A percentile compares a stretch with the other conserved stretches of the same genome.
Evolutionary conservation across 177 flowering plant genomes (phyloP).

Genomic region (Telopea speciosissima): DNA sequence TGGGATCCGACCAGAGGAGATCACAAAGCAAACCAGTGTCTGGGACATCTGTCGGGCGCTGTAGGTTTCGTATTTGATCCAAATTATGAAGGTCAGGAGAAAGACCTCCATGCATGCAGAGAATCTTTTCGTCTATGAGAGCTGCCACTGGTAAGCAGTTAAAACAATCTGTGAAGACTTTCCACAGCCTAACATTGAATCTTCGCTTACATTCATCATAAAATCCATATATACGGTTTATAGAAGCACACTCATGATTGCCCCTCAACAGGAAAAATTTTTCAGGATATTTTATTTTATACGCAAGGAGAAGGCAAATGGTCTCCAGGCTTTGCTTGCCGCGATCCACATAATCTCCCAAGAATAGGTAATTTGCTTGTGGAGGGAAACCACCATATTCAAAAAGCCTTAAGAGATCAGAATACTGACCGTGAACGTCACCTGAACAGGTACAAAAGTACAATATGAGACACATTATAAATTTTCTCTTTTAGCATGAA

Average conservation of each 20-base stretch:
- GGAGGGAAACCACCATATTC: slow-evolving; percentile 64
- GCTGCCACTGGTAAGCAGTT: slow-evolving; percentile 60
- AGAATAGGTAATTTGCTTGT: slow-evolving; percentile 47
- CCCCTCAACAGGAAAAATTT: slow-evolving; percentile 62
- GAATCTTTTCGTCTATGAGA: slow-evolving; percentile 54
- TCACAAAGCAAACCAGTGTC: slow-evolving; percentile 62
- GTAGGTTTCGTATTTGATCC: slow-evolving; percentile 48
- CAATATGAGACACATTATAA: neutral
- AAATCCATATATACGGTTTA: slow-evolving; percentile 61
- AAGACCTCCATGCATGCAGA: slow-evolving; percentile 69
- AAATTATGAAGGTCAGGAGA: slow-evolving; percentile 51
- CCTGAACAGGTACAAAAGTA: slow-evolving; percentile 27
- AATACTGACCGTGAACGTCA: slow-evolving; percentile 63
- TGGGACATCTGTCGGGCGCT: slow-evolving; percentile 57
- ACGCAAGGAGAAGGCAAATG: slow-evolving; percentile 59
- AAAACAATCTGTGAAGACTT: slow-evolving; percentile 45
- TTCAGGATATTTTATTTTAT: slow-evolving; percentile 52
- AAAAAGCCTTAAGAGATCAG: slow-evolving; percentile 60
- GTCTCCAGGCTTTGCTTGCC: slow-evolving; percentile 62
- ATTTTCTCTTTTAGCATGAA: neutral
- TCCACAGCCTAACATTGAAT: slow-evolving; percentile 52
- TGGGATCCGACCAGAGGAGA: slow-evolving; percentile 66
- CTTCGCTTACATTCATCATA: slow-evolving; percentile 64
- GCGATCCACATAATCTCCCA: slow-evolving; percentile 59
- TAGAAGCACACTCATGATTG: slow-evolving; percentile 66